These are phyloP conservation scores for Lecanicillium sp. DNA, from an alignment of 2,329 filamentous ascomycete genomes.

Conservation along the genomic window DNA sequence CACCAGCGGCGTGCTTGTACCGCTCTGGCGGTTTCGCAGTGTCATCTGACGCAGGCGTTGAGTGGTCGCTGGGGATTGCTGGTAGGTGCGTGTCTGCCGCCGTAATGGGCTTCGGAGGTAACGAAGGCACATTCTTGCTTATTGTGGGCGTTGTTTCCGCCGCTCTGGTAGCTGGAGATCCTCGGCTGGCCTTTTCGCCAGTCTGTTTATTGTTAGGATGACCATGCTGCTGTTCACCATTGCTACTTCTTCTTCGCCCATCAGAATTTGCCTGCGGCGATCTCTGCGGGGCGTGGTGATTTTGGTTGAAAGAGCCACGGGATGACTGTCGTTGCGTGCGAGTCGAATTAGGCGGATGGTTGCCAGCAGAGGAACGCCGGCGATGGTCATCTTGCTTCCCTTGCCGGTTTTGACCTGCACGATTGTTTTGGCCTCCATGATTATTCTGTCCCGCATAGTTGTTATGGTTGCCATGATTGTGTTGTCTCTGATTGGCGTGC, in stretches of 20 bases:
- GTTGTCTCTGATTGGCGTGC: background rate
- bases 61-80: background rate
- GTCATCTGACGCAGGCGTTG: background rate
- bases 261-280: background rate
- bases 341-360: background rate
- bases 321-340: slow-evolving; percentile 4
- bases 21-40: background rate
- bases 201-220: background rate
- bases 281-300: background rate
- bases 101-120: slow-evolving; percentile 6
- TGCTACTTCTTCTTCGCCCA: slow-evolving; percentile 1
- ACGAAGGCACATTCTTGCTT: background rate
- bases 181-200: background rate
- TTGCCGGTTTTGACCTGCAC: background rate
- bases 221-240: background rate
- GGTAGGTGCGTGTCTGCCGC: background rate
- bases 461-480: background rate
- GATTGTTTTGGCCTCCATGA: background rate
- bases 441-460: no score
- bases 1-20: background rate
- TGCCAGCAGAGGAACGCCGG: background rate
- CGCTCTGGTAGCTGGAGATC: background rate
- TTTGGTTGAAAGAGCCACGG: background rate
- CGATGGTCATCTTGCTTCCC: background rate
- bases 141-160: background rate